A percentile compares a stretch with the other conserved stretches of the same genome.
phyloP scores from a whole-genome alignment of 1,139 yeast genomes.

The Scheffersomyces lignicola region DNA sequence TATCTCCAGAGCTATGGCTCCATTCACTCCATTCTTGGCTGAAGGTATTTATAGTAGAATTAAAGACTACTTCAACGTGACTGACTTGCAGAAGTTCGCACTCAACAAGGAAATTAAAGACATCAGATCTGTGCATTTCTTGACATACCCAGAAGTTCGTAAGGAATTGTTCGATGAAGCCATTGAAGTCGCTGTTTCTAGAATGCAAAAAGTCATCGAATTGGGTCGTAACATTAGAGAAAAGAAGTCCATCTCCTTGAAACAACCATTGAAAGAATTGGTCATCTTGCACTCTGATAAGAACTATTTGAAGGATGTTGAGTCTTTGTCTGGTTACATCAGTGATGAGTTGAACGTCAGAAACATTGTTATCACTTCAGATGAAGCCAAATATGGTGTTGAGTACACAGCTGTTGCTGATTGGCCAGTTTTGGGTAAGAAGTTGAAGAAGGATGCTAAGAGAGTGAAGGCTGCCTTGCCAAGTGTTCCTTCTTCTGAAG shows the following conservation, averaged over 20 bases:
- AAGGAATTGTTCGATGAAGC: constrained; percentile 75
- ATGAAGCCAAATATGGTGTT: constrained; percentile 89
- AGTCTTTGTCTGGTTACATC: constrained; percentile 75
- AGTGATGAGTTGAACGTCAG: constrained; percentile 91
- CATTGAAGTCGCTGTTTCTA: constrained; percentile 79
- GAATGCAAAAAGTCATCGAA: constrained; percentile 98
- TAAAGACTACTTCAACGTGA: constrained; percentile 57
- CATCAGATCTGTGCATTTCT: constrained; percentile 86
- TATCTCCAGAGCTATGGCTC: constrained; percentile 95
- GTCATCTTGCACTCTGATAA: constrained; percentile 82
- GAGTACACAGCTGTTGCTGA: constrained; percentile 94
- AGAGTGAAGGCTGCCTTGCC: constrained; percentile 95
- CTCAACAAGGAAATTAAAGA: constrained; percentile 51
- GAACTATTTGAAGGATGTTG: constrained; percentile 73
- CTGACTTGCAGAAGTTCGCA: constrained; percentile 45
- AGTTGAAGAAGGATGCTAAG: constrained; percentile 90
- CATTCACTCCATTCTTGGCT: constrained; percentile 94
- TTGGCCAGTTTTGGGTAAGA: constrained; percentile 98
- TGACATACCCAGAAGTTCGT: constrained; percentile 85
- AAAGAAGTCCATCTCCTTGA: constrained; percentile 87
- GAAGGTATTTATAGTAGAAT: constrained; percentile 85
- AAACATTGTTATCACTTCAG: constrained; percentile 82
- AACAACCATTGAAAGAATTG: constrained; percentile 89
- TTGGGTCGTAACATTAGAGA: constrained; percentile 96
- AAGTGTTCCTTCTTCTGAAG: constrained; percentile 73